phyloP scores from a whole-genome alignment of 1,284 basidiomycete genomes.

The Naganishia liquefaciens region DNA sequence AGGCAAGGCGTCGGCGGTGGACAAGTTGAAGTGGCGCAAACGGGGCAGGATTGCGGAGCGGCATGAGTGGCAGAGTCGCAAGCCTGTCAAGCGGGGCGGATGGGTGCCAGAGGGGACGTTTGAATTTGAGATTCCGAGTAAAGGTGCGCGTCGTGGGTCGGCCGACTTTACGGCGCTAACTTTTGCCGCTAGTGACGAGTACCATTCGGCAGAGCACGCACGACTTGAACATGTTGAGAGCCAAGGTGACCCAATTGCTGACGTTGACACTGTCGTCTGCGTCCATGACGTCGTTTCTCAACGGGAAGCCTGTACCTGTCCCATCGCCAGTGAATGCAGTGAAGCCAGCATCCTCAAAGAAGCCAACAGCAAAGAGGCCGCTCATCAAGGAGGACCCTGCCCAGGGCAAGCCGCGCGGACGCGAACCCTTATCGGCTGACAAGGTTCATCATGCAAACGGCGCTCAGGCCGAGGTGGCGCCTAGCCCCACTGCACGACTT shows the following conservation, averaged over 20 bases:
- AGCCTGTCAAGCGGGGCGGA: constrained; percentile 43
- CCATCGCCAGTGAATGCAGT: too few species aligned
- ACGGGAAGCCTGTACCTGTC: constrained; percentile 5
- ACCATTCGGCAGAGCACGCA: constrained; percentile 19
- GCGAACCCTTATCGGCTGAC: constrained; percentile 9
- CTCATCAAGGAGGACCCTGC: neutral
- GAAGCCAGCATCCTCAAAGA: neutral
- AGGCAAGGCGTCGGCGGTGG: neutral
- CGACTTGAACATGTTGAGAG: constrained; percentile 33
- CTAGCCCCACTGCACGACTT: too few species aligned
- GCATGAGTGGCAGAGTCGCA: constrained; percentile 34
- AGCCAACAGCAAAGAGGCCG: neutral
- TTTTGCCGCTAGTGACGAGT: constrained; percentile 4
- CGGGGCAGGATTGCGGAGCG: constrained; percentile 38
- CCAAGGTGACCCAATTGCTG: constrained; percentile 42
- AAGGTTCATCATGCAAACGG: constrained; percentile 3
- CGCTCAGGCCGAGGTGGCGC: neutral
- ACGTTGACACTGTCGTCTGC: constrained; percentile 39
- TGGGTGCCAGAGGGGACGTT: constrained; percentile 53
- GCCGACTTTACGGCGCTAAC: constrained; percentile 11
- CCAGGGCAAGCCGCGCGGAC: neutral
- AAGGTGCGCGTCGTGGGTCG: constrained; percentile 37
- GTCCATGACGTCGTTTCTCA: constrained; percentile 27
- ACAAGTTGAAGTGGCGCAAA: constrained; percentile 38
- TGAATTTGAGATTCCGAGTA: constrained; percentile 46